A percentile compares a stretch with the other conserved stretches of the same genome.
phyloP scores from a whole-genome alignment of 1,139 yeast species.

The Kodamaea fungicola region DNA sequence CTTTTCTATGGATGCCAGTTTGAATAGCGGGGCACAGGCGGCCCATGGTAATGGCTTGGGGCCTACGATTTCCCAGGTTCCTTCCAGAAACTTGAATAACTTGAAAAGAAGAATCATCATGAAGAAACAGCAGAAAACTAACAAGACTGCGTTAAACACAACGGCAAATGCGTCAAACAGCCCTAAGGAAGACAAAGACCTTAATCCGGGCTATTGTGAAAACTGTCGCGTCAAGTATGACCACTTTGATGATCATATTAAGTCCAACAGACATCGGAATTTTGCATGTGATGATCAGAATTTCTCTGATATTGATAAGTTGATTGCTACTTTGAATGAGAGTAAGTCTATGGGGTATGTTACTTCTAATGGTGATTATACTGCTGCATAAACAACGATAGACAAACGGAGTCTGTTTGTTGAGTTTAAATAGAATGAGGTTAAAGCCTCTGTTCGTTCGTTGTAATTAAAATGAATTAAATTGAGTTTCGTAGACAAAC shows the following conservation, averaged over 20 bases:
- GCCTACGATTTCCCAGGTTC: slow-evolving; percentile 62
- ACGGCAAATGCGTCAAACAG: slow-evolving; percentile 2
- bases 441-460: too few relatives aligned
- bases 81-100: slow-evolving; percentile 62
- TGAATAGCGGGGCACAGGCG: slow-evolving; percentile 30
- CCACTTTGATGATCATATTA: slow-evolving; percentile 72
- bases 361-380: slow-evolving; percentile 44
- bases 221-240: slow-evolving; percentile 88
- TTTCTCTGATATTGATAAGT: slow-evolving; percentile 72
- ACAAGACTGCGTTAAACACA: slow-evolving; percentile 9
- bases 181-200: slow-evolving; percentile 25
- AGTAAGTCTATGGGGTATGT: slow-evolving; percentile 40
- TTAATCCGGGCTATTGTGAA: slow-evolving; percentile 79
- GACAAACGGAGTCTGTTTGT: too few relatives aligned
- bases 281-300: slow-evolving; percentile 75
- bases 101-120: slow-evolving; percentile 51
- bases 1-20: slow-evolving; percentile 43
- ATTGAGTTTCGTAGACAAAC: too few relatives aligned
- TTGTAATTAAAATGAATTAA: too few relatives aligned
- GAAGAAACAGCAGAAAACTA: slow-evolving; percentile 31
- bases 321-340: slow-evolving; percentile 51
- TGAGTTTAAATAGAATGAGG: too few relatives aligned
- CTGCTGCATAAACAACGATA: slow-evolving; percentile 14
- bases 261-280: slow-evolving; percentile 66
- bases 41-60: slow-evolving; percentile 66